Base-by-base conservation (phyloP, 2,329 filamentous ascomycete species). In the Uncinocarpus reesii region DNA sequence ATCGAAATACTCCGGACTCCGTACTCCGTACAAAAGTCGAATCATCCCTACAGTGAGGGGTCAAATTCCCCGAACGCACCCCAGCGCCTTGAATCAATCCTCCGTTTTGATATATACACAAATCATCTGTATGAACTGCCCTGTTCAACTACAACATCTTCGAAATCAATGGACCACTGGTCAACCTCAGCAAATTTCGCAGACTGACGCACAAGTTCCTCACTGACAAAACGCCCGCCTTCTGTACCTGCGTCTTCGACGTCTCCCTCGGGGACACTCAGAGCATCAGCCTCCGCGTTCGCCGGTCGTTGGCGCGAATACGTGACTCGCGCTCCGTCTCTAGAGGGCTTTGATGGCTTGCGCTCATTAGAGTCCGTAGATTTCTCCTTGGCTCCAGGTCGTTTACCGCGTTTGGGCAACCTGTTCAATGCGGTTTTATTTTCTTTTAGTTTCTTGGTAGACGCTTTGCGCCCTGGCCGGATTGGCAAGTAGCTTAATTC, bases 151-250 rank as follows among this genome's bases (percentile, higher is more conserved):
- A 57, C 55, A 2, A 69, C 62, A 46, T 70, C 66, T 51, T 70
- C 67, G 58, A 68, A 70, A 23, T 69, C 67, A 61, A 70, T 67
- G 49, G 65, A 42, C 67, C 67, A 70, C 51, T 62, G 53, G 52
- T 69, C 67, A 36, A 70, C 57, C 51, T 69, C 67, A 0, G 62
- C 63, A 56, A 70, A 70, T 35, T 68, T 69, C 51, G 56, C 56
- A 23, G 61, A 60, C 42, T 65, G 63, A 13, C 54, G 49, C 18
- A 58, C 57, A 28, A 70, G 55, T 42, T 70, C 67, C 32, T 64
- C 61, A 49, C 65, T 70, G 36, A 59, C 50, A 21, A 36, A 2
- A 20, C 3, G 7, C 7, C 20, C 23, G 11, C 24, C 43, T 56
- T 59, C 29, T 29, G 40, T 48, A 40, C 4, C 5, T 15, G 7